Base-by-base conservation (phyloP, 345 rosid genomes). In the Gossypium bickii region DNA sequence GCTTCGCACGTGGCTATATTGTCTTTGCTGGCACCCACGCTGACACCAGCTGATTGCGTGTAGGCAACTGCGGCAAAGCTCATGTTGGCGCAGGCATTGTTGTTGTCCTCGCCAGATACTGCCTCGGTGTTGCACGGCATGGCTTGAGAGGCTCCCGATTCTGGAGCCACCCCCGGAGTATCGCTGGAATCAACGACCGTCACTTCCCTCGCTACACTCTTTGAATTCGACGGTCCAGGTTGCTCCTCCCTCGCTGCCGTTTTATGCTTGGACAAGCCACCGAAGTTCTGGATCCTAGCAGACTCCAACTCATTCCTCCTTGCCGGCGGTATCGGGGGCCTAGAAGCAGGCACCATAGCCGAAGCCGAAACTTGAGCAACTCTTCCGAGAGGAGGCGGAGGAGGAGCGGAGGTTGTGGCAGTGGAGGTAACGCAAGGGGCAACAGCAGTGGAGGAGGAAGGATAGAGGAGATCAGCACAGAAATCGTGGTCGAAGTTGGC, bases 121-220 rank as follows among this genome's bases (percentile, higher is more conserved):
- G 64, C 74, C 34, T 78, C 85, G n/a, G 76, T 13, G 34, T 49
- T 62, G 55, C 76, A 79, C 3, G 78, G 72, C 34, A 62, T 58
- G 43, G 82, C 83, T 78, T 76, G 81, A 44, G 89, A 81, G 70
- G 68, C 82, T 78, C 84, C 82, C 10, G 90, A 82, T 58, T 78
- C 73, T 1, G 70, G 63, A 38, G 55, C 78, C 73, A 58, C 66
- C 13, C 81, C 79, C 8, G 89, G 87, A 0, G 97, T 83, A 5
- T 74, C 89, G 67, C 82, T 80, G 67, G 98, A 92, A 61, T 84
- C 91, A 7, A 87, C 90, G 22, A 85, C 89, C n/a, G 93, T 89
- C 8, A 83, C 82, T 72, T 87, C 97, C 74, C 85, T 87, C 43
- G 74, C 87, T 48, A 79, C 78, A 57, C 71, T 27, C 70, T 78